Evolutionary conservation across 192 early-diverging fungal species (phyloP).

Genomic region (Globomyces pollinis-pini): DNA sequence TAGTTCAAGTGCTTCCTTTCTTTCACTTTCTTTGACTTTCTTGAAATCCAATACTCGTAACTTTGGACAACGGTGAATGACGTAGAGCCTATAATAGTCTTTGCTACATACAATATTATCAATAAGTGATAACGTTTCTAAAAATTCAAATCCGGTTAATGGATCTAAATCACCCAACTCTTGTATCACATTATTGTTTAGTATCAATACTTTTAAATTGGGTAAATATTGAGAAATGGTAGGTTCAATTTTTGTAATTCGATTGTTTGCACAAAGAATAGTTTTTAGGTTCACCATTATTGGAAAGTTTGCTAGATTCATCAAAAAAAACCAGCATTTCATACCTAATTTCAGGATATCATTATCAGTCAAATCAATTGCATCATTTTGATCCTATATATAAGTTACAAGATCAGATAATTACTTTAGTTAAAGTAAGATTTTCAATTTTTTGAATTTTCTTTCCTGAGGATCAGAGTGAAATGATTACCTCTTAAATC

Average conservation of each 20-base stretch:
- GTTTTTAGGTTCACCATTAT: slow-evolving; percentile 61
- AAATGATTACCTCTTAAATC: slow-evolving; percentile 84
- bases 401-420: no score
- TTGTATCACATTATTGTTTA: slow-evolving; percentile 77
- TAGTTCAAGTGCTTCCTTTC: slow-evolving; percentile 65
- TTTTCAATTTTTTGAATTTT: slow-evolving; percentile 92
- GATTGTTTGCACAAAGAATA: slow-evolving; percentile 82
- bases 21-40: slow-evolving; percentile 68
- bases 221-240: slow-evolving; percentile 61
- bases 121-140: slow-evolving; percentile 63
- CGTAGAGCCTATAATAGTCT: slow-evolving; percentile 63
- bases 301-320: slow-evolving; percentile 69
- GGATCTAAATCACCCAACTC: slow-evolving; percentile 85
- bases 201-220: slow-evolving; percentile 67
- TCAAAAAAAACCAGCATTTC: not conserved
- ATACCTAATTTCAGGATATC: slow-evolving; percentile 61
- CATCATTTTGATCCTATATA: slow-evolving; percentile 89
- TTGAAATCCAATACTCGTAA: slow-evolving; percentile 85
- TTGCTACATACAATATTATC: slow-evolving; percentile 85
- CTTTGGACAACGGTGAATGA: slow-evolving; percentile 70
- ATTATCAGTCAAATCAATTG: slow-evolving; percentile 90
- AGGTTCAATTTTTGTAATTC: slow-evolving; percentile 72
- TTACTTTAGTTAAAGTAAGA: slow-evolving; percentile 85
- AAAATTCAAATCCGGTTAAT: slow-evolving; percentile 33
- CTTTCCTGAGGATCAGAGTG: no score